phyloP scores from a whole-genome alignment of 441 rosid species.

The Pelargonium citronellum region DNA sequence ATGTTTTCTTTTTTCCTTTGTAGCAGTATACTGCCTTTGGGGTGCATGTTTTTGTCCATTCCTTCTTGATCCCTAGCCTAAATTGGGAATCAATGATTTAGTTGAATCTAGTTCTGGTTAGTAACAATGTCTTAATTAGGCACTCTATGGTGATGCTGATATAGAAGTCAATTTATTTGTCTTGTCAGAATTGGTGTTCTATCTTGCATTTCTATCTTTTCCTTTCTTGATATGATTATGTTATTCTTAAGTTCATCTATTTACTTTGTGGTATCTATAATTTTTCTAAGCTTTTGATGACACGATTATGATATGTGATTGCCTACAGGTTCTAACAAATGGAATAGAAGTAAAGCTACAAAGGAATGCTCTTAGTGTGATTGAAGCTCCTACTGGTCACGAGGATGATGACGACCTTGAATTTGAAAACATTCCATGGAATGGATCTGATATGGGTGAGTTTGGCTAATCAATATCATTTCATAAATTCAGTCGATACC shows the following conservation, averaged over 20 bases:
- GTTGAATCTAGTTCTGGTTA: not conserved
- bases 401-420: not conserved
- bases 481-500: not conserved
- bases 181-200: not conserved
- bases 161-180: not conserved
- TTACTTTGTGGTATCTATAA: not conserved
- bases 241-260: not conserved
- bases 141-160: not conserved
- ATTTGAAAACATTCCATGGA: not conserved
- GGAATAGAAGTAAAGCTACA: conserved; percentile 1
- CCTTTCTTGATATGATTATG: not conserved
- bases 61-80: not conserved
- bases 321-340: conserved; percentile 45
- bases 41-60: not conserved
- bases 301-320: not conserved
- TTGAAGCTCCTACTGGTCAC: not conserved
- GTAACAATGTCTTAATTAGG: not conserved
- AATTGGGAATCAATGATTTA: not conserved
- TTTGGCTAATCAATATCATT: not conserved
- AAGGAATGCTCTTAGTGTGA: not conserved
- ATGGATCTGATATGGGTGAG: conserved; percentile 38
- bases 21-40: not conserved
- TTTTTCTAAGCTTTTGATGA: not conserved
- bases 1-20: not conserved
- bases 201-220: not conserved